phyloP scores from a whole-genome alignment of 2,329 filamentous ascomycete genomes.

The Fusarium liriodendri region DNA sequence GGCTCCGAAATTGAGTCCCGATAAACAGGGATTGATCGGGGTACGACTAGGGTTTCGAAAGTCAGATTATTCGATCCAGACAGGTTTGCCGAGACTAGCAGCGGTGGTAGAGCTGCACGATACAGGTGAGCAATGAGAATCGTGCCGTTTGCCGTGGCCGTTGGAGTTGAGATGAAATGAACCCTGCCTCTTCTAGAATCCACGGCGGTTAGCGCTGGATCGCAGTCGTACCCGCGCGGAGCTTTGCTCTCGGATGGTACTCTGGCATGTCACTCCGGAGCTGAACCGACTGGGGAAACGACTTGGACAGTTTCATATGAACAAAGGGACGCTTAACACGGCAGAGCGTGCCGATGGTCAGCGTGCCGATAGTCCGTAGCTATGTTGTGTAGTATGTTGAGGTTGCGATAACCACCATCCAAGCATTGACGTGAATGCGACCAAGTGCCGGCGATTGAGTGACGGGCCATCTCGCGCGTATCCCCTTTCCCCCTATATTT shows the following conservation, averaged over 20 bases:
- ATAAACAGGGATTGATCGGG: conserved; percentile 21
- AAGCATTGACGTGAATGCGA: neutral
- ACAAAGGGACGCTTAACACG: conserved; percentile 5
- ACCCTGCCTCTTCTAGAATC: conserved; percentile 19
- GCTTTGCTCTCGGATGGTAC: neutral
- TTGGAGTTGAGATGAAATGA: conserved; percentile 6
- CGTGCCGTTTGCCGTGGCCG: conserved; percentile 2
- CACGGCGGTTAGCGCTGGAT: conserved; percentile 7
- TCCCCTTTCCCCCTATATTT: neutral
- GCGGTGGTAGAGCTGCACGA: conserved; percentile 28
- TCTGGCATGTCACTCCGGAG: conserved; percentile 9
- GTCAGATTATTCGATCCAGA: conserved; percentile 22
- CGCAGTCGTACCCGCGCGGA: conserved; percentile 5
- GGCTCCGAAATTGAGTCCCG: conserved; percentile 39
- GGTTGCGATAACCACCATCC: neutral
- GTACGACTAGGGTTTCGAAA: conserved; percentile 6
- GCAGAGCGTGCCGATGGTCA: conserved; percentile 8
- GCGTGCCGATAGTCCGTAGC: conserved; percentile 17
- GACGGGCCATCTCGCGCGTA: neutral
- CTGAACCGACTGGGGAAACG: conserved; percentile 24
- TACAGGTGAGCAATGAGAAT: conserved; percentile 25
- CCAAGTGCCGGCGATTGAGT: neutral
- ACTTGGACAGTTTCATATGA: conserved; percentile 5
- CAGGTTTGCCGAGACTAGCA: conserved; percentile 15
- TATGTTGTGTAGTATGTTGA: neutral